Evolutionary conservation across 2,329 filamentous ascomycete species (phyloP), one percentile per base, ranked within the genome.

Genomic region (Hymenotorrendiella dingleyae): DNA sequence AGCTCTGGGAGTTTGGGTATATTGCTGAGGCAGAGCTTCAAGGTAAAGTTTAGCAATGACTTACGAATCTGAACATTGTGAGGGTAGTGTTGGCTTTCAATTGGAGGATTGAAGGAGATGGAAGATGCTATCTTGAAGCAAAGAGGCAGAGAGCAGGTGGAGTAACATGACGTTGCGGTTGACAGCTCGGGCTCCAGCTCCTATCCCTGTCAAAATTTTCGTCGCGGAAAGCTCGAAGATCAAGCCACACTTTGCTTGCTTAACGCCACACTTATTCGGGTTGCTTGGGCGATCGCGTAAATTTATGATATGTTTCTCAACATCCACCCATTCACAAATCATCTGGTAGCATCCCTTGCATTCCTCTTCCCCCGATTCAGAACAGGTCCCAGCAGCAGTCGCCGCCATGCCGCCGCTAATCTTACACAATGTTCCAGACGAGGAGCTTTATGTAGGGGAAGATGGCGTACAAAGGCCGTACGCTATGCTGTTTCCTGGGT

Each of bases 401-500:
- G 24, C 19, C 36, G 58, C 50, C 51, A 82, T 82, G 78, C 73
- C 78, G 44, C 80, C 80, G 53, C 67, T 83, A 45, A 82, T 83
- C 56, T 67, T 84, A 24, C 80, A 84, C 59, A 82, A 82, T 59
- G 80, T 83, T 50, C 78, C 79, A 43, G 79, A 83, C 52, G 79
- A 83, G 38, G 80, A 83, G 59, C 74, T 79, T 37, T 83, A 82
- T 59, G 65, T 78, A 5, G 80, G 80, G 44, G 76, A 81, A 40
- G 80, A 83, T 63, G 80, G 80, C 48, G 60, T 82, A 50, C 75
- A 76, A 61, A 67, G 80, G 48, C 80, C 80, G 2, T 84, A 82
- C 58, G 80, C 78, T 48, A 78, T 83, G 72, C 70, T 81, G 27
- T 81, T 78, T 56, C 73, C 76, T 56, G 74, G 78, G 78, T 82